Conservation (phyloP, 345 rosid genomes). For the Eutrema heterophyllum region DNA sequence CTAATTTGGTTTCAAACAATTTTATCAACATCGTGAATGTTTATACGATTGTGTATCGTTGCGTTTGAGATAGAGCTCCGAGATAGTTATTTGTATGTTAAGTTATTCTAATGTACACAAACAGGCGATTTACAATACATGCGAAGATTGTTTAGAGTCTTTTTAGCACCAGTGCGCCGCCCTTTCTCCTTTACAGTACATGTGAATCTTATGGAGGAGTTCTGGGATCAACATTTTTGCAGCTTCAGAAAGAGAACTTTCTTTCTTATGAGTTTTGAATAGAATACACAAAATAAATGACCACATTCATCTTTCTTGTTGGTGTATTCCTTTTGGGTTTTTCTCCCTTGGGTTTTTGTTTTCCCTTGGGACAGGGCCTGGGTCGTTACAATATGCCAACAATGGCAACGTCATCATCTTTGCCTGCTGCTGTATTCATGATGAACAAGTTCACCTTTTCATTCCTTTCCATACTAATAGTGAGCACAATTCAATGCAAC, state of each 20-base stretch:
- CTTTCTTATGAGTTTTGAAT: constrained; percentile 6
- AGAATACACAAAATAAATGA: constrained; percentile 17
- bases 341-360: too few relatives aligned
- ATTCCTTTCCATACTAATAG: too few relatives aligned
- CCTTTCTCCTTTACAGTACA: constrained; percentile 30
- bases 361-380: too few relatives aligned
- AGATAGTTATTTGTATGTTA: constrained; percentile 14
- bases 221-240: not conserved
- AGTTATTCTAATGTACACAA: not conserved
- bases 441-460: too few relatives aligned
- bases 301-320: constrained; percentile 62
- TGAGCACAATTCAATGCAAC: too few relatives aligned
- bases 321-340: too few relatives aligned
- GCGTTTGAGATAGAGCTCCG: constrained; percentile 3
- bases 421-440: too few relatives aligned
- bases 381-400: too few relatives aligned
- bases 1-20: not conserved
- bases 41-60: not conserved
- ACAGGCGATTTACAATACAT: constrained; percentile 55
- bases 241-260: not conserved
- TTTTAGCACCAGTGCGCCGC: constrained; percentile 6
- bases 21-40: not conserved
- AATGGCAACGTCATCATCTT: too few relatives aligned
- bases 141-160: constrained; percentile 33
- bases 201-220: constrained; percentile 27